A percentile compares a stretch with the other conserved stretches of the same genome.
These are phyloP conservation scores for Nemania bipapillata DNA, from an alignment of 2,329 filamentous ascomycete species.

Conservation along the genomic window DNA sequence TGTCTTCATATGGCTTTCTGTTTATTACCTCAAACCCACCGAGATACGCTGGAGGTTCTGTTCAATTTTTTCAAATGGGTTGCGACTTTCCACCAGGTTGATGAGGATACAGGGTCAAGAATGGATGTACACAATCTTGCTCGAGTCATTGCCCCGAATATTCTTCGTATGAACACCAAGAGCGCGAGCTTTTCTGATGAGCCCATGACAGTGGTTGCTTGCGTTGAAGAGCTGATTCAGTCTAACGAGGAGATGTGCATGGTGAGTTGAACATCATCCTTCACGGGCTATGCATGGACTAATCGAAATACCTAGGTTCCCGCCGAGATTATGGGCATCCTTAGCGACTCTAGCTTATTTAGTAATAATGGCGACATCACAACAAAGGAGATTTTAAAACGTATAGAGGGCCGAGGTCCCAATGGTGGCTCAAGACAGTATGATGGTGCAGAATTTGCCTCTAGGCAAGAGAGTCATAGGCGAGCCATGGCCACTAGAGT, in stretches of 20 bases:
- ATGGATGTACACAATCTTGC: conserved; percentile 99
- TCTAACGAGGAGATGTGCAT: conserved; percentile 97
- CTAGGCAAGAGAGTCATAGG: conserved; percentile 66
- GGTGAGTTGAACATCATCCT: conserved; percentile 67
- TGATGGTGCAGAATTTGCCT: conserved; percentile 67
- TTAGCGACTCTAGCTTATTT: conserved; percentile 85
- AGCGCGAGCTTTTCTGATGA: conserved; percentile 79
- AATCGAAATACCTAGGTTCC: conserved; percentile 73
- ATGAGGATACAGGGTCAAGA: conserved; percentile 96
- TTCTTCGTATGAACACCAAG: conserved; percentile 78
- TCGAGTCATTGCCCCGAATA: conserved; percentile 96
- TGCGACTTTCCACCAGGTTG: conserved; percentile 94
- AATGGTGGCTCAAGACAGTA: conserved; percentile 66
- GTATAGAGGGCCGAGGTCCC: conserved; percentile 80
- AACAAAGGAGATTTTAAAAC: conserved; percentile 95
- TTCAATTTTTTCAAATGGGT: conserved; percentile 98
- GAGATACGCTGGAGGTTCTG: conserved; percentile 92
- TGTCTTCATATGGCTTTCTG: conserved; percentile 92
- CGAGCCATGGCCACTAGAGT: conserved; percentile 71
- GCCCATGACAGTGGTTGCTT: conserved; percentile 92
- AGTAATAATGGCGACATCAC: conserved; percentile 86
- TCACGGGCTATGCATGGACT: conserved; percentile 2
- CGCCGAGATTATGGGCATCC: conserved; percentile 85
- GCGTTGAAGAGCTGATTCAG: conserved; percentile 88
- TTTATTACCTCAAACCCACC: conserved; percentile 87